Evolutionary conservation across 2,329 filamentous ascomycete species (phyloP).

Genomic region (Penicillium decumbens): DNA sequence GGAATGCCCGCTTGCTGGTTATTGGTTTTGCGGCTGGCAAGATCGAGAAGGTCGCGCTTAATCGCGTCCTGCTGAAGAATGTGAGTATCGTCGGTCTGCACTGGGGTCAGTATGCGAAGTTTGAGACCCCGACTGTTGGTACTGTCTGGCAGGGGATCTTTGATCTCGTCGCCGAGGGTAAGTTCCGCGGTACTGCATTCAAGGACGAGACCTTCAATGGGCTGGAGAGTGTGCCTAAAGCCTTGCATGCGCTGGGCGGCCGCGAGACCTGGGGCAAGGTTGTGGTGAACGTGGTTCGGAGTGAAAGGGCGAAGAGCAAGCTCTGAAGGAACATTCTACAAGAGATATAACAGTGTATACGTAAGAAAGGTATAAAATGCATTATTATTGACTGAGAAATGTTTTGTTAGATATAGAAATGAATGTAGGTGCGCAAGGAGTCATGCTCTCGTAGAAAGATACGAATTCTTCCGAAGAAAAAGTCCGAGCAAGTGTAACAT

Average conservation of each 20-base stretch:
- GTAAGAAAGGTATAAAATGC: background rate
- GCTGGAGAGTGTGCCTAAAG: conserved; percentile 70
- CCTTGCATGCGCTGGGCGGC: conserved; percentile 70
- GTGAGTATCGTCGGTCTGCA: conserved; percentile 84
- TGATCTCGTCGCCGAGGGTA: conserved; percentile 68
- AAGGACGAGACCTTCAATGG: conserved; percentile 77
- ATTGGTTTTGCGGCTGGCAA: conserved; percentile 82
- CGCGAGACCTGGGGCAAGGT: conserved; percentile 95
- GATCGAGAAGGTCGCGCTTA: conserved; percentile 90
- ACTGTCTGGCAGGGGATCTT: conserved; percentile 80
- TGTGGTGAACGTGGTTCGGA: conserved; percentile 75
- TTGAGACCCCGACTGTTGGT: conserved; percentile 66
- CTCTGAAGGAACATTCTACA: conserved; percentile 21
- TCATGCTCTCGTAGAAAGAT: conserved; percentile 41
- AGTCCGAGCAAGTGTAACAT: conserved; percentile 35
- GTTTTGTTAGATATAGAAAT: background rate
- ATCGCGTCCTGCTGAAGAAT: conserved; percentile 89
- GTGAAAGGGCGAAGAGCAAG: conserved; percentile 54
- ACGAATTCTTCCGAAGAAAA: conserved; percentile 7
- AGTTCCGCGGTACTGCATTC: conserved; percentile 78
- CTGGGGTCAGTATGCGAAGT: conserved; percentile 78
- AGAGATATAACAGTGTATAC: background rate
- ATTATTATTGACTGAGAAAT: background rate
- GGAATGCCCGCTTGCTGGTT: conserved; percentile 83
- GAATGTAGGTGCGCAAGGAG: conserved; percentile 45